Evolutionary conservation across 164 flowering plant species (phyloP), one percentile per base, ranked within the genome.

Genomic region (Saururus chinensis): DNA sequence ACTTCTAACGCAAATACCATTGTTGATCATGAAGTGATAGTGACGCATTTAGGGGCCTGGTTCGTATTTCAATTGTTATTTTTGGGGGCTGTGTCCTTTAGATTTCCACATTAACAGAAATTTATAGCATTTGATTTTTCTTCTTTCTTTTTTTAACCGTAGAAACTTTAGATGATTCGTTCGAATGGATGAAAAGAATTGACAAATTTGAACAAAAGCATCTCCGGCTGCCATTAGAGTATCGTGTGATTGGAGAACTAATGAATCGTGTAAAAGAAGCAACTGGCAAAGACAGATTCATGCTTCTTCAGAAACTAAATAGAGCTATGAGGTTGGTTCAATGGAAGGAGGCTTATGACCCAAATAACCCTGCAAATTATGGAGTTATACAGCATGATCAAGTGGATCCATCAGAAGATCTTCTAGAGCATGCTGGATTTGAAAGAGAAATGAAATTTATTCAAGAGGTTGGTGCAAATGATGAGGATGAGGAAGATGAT

Each of bases 181-280:
- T 48, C 56, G 66, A 66, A 42, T 75, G 71, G 66, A 75, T 75
- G 75, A 64, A 42, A 24, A 86, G 59, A 75, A 80, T 93, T 54
- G 89, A 93, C 72, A 86, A 83, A 67, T 90, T 90, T 74, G 97
- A 93, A 71, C 64, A 82, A 53, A 88, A 75, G 62, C 92, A 88
- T 76, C 76, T 87, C 20, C 48, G n/a, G 26, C 64, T 71, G 23
- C 67, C 67, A 21, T 45, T 62, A 23, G 78, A 75, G 45, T 75
- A 87, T 77, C 73, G 85, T 65, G 97, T 90, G 37, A 88, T 93
- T 35, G 96, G 95, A 62, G 99, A 93, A 68, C 66, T 93, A 75
- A 81, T 90, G 80, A 85, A 83, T 66, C 84, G 88, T 35, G 51
- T 93, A 56, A 84, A 80, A 68, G 75, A 64, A 30, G 66, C 75